phyloP scores from a whole-genome alignment of 1,284 basidiomycete species.

The Paramarasmius palmivorus region DNA sequence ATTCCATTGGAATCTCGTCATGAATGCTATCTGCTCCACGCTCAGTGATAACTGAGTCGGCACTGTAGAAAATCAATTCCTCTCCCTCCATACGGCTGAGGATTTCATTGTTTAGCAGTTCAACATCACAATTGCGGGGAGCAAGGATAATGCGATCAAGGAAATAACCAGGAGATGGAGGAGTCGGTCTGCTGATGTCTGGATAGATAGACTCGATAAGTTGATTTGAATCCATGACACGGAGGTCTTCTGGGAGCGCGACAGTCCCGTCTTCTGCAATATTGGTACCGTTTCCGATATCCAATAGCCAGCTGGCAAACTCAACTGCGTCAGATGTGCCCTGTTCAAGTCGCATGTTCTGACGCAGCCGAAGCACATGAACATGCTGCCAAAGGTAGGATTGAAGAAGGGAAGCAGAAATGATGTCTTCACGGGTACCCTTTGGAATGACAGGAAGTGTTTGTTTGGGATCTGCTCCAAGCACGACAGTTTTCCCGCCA shows the following conservation, averaged over 20 bases:
- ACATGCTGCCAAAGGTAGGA: constrained; percentile 37
- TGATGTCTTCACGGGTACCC: constrained; percentile 34
- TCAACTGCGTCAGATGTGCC: constrained; percentile 21
- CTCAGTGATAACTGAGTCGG: constrained; percentile 18
- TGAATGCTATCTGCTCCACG: neutral
- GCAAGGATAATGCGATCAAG: constrained; percentile 35
- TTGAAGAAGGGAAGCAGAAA: constrained; percentile 30
- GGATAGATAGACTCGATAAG: constrained; percentile 13
- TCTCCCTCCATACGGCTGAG: constrained; percentile 31
- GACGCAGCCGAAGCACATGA: constrained; percentile 26
- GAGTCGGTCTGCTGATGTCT: constrained; percentile 11
- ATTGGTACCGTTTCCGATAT: constrained; percentile 37
- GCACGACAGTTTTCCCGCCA: constrained; percentile 38
- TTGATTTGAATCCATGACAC: constrained; percentile 13
- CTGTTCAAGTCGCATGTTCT: constrained; percentile 38
- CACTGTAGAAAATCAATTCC: constrained; percentile 19
- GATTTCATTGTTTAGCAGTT: constrained; percentile 30
- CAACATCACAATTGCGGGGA: constrained; percentile 36
- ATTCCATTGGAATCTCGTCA: constrained; percentile 13
- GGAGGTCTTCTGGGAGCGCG: constrained; percentile 27
- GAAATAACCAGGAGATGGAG: constrained; percentile 34
- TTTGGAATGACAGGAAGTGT: constrained; percentile 29
- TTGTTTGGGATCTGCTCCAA: constrained; percentile 42
- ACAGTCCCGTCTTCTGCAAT: constrained; percentile 10
- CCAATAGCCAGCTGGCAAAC: constrained; percentile 42